Base-by-base conservation (phyloP, 257 asterid genomes). In the Przewalskia tangutica region DNA sequence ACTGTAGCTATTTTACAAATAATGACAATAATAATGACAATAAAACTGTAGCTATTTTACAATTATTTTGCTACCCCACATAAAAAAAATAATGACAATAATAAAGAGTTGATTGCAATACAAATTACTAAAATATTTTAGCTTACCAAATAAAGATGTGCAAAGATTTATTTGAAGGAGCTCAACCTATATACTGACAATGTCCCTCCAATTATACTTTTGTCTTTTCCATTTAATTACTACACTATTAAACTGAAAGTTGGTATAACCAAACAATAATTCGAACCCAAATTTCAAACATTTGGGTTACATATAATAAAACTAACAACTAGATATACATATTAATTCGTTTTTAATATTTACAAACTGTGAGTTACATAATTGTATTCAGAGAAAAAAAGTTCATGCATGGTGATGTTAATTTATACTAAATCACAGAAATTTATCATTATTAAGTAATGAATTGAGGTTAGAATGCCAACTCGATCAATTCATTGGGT, bases 261-360 rank as follows among this genome's bases (percentile, higher is more conserved):
- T 48, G 79, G 79, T 73, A 20, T 73, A 48, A 71, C 79, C 20
- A 71, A 14, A 71, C 59, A 20, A 71, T 71, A 71, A 71, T 70
- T 70, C 6, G 56, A 68, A 44, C 9, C 36, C 16, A 40, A 68
- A 68, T 70, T 40, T 70, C 78, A 46, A 18, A 59, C 6, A 18
- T 59, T 59, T 59, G n/a, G n/a, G n/a, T n/a, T n/a, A 62, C 2
- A 62, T 11, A 60, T 23, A 9, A 14, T 27, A 23, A 10, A 20
- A 10, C 40, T 62, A 27, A 11, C 40, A 20, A 23, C 23, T 9
- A 60, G 1, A 10, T 62, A 10, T 20, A 60, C 6, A 4, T 23
- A 20, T 27, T 27, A 27, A 27, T 23, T 23, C 13, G 11, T 59
- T 59, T 18, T 59, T 13, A 8, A 59, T 59, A 59, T 8, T 56